Evolutionary conservation across 441 rosid genomes (phyloP).

Genomic region (Gossypium lobatum): DNA sequence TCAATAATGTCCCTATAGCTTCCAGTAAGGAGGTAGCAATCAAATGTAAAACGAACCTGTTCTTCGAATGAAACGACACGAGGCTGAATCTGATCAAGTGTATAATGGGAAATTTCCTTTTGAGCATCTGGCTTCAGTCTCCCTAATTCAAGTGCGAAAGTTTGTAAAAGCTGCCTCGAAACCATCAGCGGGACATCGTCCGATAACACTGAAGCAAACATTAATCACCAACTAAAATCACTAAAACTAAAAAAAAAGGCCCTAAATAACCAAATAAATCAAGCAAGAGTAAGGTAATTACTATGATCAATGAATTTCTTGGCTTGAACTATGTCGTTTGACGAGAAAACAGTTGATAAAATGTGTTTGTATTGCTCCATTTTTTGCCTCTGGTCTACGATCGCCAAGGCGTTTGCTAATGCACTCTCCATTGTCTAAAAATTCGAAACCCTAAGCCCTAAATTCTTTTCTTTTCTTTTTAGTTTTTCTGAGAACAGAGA

Average conservation of each 20-base stretch:
- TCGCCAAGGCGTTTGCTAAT: constrained; percentile 64
- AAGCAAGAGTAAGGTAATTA: constrained; percentile 19
- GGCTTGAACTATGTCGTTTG: constrained; percentile 69
- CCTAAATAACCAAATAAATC: not conserved
- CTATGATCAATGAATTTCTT: constrained; percentile 88
- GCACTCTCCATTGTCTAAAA: constrained; percentile 60
- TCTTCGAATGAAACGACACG: constrained; percentile 98
- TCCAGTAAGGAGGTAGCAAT: not conserved
- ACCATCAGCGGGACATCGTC: constrained; percentile 92
- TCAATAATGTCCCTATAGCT: not conserved
- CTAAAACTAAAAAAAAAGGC: not conserved
- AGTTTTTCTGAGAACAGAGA: not conserved
- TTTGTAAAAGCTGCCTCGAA: constrained; percentile 93
- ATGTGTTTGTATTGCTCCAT: constrained; percentile 95
- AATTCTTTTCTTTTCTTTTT: not conserved
- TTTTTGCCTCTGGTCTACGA: constrained; percentile 93
- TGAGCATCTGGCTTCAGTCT: constrained; percentile 76
- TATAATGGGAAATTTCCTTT: constrained; percentile 85
- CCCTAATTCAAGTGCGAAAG: constrained; percentile 79
- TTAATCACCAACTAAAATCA: not conserved
- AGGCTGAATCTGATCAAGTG: constrained; percentile 93
- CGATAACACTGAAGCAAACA: constrained; percentile 61
- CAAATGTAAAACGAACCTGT: constrained; percentile 50
- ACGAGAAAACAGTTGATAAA: constrained; percentile 72
- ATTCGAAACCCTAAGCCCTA: constrained; percentile 5